Conservation (phyloP, 2,329 filamentous ascomycete species). For the Grosmannia serpens region DNA sequence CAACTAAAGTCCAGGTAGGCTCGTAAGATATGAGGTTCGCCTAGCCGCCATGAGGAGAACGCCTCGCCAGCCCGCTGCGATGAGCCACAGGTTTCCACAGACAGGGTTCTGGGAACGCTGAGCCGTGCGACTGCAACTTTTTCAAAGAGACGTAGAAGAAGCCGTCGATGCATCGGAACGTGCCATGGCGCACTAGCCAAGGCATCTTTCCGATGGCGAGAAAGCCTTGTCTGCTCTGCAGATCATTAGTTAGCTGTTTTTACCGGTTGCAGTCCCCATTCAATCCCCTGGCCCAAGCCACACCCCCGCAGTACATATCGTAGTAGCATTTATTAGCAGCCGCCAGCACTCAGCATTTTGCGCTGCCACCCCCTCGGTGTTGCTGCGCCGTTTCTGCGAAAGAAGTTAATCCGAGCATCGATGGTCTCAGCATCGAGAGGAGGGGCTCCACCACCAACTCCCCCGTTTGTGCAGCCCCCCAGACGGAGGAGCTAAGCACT, state of each 20-base stretch:
- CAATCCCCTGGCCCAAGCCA: neutral
- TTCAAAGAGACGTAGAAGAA: neutral
- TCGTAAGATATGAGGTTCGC: neutral
- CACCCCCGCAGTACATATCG: no score
- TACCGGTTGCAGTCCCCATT: no score
- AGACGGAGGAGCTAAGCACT: constrained; percentile 1
- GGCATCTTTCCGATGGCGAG: neutral
- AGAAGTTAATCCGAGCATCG: neutral
- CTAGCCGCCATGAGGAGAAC: neutral
- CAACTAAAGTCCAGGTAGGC: no score
- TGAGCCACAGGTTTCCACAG: neutral
- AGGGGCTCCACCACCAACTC: neutral
- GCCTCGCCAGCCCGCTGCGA: neutral
- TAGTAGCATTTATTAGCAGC: no score
- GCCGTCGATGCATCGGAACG: neutral
- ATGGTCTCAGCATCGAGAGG: neutral
- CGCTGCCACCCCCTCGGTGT: neutral
- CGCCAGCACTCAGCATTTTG: neutral
- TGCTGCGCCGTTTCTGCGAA: neutral
- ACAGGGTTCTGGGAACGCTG: no score
- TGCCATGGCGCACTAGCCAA: neutral
- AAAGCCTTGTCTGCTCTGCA: neutral
- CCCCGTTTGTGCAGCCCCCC: neutral
- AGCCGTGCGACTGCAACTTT: neutral
- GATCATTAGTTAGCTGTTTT: no score